Evolutionary conservation across 371 early-diverging fungal genomes (phyloP).

Genomic region (Mucor velutinosus): DNA sequence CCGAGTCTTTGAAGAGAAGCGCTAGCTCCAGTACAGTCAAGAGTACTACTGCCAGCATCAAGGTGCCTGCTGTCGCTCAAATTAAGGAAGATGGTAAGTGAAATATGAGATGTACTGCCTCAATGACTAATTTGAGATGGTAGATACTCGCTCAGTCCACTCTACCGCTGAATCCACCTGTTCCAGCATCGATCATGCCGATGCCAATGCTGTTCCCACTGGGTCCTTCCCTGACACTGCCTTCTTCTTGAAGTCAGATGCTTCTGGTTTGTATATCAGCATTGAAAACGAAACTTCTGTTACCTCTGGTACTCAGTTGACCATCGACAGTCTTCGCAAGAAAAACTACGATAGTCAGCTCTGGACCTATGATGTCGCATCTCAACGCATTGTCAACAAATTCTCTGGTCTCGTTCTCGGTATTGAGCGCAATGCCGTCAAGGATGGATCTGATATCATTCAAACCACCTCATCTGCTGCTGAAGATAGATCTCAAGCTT

Average conservation of each 20-base stretch:
- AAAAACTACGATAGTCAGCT: conserved; percentile 49
- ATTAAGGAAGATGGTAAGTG: conserved; percentile 46
- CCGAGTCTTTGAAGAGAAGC: conserved; percentile 12
- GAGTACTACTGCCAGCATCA: conserved; percentile 6
- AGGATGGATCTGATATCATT: conserved; percentile 46
- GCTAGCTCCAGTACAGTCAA: conserved; percentile 24
- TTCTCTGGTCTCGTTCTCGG: conserved; percentile 54
- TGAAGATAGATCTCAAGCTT: conserved; percentile 32
- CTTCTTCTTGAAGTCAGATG: conserved; percentile 46
- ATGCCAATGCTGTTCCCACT: conserved; percentile 20
- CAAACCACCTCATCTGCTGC: conserved; percentile 35
- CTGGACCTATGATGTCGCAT: conserved; percentile 50
- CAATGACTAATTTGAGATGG: background rate
- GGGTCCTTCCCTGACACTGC: conserved; percentile 45
- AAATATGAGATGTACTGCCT: background rate
- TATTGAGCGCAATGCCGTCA: conserved; percentile 39
- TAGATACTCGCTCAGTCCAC: conserved; percentile 40
- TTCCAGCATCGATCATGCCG: conserved; percentile 40
- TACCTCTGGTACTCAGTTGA: conserved; percentile 29
- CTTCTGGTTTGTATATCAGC: conserved; percentile 38
- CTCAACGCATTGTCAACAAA: conserved; percentile 48
- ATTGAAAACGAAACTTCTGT: conserved; percentile 24
- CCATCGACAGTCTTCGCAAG: conserved; percentile 36
- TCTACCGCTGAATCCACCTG: conserved; percentile 31
- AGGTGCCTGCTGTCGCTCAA: conserved; percentile 26